Conservation (phyloP, 2,329 filamentous ascomycete species). For the Penicillium sp. region DNA sequence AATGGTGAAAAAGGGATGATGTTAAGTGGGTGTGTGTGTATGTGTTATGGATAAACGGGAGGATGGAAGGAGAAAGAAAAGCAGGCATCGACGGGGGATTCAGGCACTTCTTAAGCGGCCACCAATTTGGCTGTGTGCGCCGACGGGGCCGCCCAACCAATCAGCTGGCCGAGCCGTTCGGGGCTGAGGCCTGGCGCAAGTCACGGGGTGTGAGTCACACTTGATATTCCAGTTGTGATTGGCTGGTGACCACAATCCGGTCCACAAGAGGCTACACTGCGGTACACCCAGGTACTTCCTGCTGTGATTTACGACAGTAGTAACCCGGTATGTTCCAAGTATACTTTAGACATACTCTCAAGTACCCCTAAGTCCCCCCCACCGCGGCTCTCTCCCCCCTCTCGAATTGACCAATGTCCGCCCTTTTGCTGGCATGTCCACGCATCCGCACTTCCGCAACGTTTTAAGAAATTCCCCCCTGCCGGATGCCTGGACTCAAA, state of each 20-base stretch:
- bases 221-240: constrained; percentile 24
- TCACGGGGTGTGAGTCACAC: constrained; percentile 47
- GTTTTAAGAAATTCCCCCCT: background rate
- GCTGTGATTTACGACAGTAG: too few species aligned
- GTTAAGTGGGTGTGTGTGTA: constrained; percentile 3
- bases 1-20: constrained; percentile 20
- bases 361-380: background rate
- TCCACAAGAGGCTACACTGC: constrained; percentile 6
- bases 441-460: constrained; percentile 17
- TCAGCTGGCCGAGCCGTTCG: constrained; percentile 21
- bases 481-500: background rate
- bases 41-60: constrained; percentile 11
- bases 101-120: constrained; percentile 45
- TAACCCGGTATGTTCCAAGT: too few species aligned
- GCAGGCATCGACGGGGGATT: constrained; percentile 42
- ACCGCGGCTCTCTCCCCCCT: constrained; percentile 5
- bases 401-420: constrained; percentile 17
- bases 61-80: constrained; percentile 26
- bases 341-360: background rate
- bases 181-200: constrained; percentile 21
- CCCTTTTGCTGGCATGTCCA: constrained; percentile 9
- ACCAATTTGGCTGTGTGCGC: constrained; percentile 26
- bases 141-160: constrained; percentile 25
- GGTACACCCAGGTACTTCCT: background rate
- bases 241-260: constrained; percentile 16